Conservation (phyloP, 805 yeast genomes). For the Teunomyces aglyptinius region DNA sequence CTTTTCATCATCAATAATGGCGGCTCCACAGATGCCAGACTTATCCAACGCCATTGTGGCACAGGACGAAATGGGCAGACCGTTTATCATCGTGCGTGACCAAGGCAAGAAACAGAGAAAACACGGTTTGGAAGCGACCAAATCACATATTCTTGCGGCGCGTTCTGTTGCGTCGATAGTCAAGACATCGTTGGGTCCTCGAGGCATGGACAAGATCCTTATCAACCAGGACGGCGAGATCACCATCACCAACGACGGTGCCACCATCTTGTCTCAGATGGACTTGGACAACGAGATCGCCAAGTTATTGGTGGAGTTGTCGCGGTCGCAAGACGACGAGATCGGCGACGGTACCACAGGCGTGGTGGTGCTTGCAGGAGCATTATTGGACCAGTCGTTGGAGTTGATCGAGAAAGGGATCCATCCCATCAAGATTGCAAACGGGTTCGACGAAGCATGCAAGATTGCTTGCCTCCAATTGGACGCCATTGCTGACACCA, state of each 20-base stretch:
- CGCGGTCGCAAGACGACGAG: constrained; percentile 95
- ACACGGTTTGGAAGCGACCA: constrained; percentile 48
- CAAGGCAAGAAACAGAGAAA: constrained; percentile 69
- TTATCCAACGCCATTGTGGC: constrained; percentile 98
- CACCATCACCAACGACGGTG: constrained; percentile 98
- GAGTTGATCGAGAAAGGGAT: constrained; percentile 95
- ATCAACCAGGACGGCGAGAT: constrained; percentile 97
- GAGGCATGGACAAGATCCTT: constrained; percentile 96
- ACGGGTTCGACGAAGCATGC: constrained; percentile 97
- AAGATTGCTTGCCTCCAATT: constrained; percentile 79
- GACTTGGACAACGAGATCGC: constrained; percentile 96
- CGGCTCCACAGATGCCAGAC: constrained; percentile 62
- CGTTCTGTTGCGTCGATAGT: constrained; percentile 90
- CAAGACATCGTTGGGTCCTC: constrained; percentile 92
- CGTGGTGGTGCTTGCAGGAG: constrained; percentile 94
- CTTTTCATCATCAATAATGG: constrained; percentile 8
- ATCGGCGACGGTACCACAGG: constrained; percentile 99
- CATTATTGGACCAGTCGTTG: constrained; percentile 88
- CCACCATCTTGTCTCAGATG: constrained; percentile 94
- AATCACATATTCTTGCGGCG: constrained; percentile 91
- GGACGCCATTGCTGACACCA: constrained; percentile 70
- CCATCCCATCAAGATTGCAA: constrained; percentile 95
- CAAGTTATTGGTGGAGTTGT: constrained; percentile 87
- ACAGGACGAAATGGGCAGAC: constrained; percentile 99
- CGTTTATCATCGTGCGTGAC: constrained; percentile 95